Base-by-base conservation (phyloP, 768 basidiomycete species). In the Boletus sp. region DNA sequence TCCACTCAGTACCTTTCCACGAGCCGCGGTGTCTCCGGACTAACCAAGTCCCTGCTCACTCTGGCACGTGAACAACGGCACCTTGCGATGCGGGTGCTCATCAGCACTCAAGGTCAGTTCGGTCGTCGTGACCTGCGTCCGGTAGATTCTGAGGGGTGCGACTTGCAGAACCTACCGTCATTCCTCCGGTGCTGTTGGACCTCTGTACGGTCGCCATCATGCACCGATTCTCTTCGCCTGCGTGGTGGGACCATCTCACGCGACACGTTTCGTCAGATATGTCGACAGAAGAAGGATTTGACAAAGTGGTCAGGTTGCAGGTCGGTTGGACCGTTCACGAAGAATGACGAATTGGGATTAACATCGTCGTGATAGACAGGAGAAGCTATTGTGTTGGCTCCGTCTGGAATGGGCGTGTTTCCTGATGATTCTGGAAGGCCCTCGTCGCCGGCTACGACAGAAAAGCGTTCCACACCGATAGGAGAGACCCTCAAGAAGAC, bases 31-130 rank as follows among this genome's bases (percentile, higher is more conserved):
- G 64, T 77, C 1, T 71, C 77, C 4, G 82, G 83, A 1, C 72
- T 88, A 1, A 83, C 83, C 1, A 77, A 78, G 21, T 73, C 81
- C 11, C 68, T 88, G 2, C 66, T 83, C 9, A 76, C 77, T 5
- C 67, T 87, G 15, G 82, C 82, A 37, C 75, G 86, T 0, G 83
- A 87, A 64, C 84, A 86, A 63, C 78, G 87, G 7, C 87, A 88
- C 64, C 67, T 84, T 11, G 83, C 77, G 0, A 84, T 86, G 81
- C 76, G 87, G 8, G 80, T 88, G n/a, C 74, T 88, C 37, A 83
- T 88, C 51, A 83, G 83, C 61, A 88, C 87, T 0, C 87, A 88
- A 77, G 87, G 83, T 81, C 40, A n/a, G 49, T 33, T 27, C 6
- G 10, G n/a, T 14, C 14, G 9, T 35, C 5, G 21, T 32, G 21